Evolutionary conservation across 768 basidiomycete species (phyloP).

Genomic region (Pleurotus sapidus): DNA sequence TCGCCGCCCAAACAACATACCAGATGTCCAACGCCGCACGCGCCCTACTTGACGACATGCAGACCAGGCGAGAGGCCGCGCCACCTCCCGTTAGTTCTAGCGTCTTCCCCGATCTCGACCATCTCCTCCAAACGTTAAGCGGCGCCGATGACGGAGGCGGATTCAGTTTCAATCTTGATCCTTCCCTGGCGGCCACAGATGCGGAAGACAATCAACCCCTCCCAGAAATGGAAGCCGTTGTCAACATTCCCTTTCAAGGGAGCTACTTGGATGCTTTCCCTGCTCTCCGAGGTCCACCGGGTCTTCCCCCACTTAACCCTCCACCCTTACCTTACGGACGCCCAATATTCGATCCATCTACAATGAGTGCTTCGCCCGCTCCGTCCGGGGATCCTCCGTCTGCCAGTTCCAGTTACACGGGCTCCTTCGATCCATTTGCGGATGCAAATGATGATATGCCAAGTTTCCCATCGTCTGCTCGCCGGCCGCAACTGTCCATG

Average conservation of each 20-base stretch:
- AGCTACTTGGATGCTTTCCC: constrained; percentile 73
- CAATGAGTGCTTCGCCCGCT: constrained; percentile 32
- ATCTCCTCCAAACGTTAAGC: constrained; percentile 72
- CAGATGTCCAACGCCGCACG: constrained; percentile 87
- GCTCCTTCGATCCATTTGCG: constrained; percentile 81
- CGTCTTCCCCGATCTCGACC: constrained; percentile 89
- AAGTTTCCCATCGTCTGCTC: constrained; percentile 27
- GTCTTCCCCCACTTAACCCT: constrained; percentile 32
- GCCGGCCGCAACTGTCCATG: constrained; percentile 31
- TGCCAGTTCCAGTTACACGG: constrained; percentile 55
- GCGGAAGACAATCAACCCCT: constrained; percentile 35
- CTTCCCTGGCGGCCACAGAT: constrained; percentile 59
- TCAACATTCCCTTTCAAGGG: constrained; percentile 58
- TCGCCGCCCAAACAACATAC: constrained; percentile 63
- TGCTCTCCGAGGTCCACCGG: constrained; percentile 39
- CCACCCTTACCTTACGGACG: constrained; percentile 55
- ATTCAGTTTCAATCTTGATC: constrained; percentile 87
- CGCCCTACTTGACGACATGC: constrained; percentile 81
- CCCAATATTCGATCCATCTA: constrained; percentile 54
- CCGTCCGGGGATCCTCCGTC: constrained; percentile 42
- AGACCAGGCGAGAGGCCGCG: constrained; percentile 64
- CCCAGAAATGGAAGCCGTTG: constrained; percentile 49
- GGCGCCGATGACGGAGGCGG: constrained; percentile 60
- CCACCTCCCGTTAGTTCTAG: constrained; percentile 41
- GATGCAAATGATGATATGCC: constrained; percentile 52